phyloP scores from a whole-genome alignment of 148 eudicot species.

The Salicornia ramosissima region DNA sequence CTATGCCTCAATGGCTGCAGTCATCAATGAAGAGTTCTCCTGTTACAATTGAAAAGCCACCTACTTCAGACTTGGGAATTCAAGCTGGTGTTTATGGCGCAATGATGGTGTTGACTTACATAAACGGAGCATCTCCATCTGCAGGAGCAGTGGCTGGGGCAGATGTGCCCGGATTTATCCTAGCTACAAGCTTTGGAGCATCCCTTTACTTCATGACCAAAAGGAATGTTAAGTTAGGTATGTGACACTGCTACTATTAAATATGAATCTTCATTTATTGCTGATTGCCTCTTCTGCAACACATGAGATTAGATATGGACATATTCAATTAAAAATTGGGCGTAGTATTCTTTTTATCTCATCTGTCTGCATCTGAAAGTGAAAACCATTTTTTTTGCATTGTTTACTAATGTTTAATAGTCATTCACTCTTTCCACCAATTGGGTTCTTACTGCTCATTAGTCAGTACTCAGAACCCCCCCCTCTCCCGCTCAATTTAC shows the following conservation, averaged over 20 bases:
- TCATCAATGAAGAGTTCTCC: conserved; percentile 49
- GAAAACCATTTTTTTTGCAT: neutral
- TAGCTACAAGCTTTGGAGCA: conserved; percentile 93
- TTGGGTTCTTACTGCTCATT: neutral
- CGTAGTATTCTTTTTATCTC: too few relatives aligned
- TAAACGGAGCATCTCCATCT: conserved; percentile 65
- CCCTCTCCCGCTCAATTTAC: too few relatives aligned
- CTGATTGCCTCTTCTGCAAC: neutral
- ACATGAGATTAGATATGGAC: neutral
- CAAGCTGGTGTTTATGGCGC: conserved; percentile 99
- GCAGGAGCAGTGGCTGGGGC: conserved; percentile 58
- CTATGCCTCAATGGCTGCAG: conserved; percentile 87
- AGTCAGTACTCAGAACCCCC: too few relatives aligned
- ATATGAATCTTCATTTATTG: neutral
- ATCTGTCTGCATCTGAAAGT: neutral
- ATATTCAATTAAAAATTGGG: too few relatives aligned
- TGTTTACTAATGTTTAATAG: neutral
- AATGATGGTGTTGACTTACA: conserved; percentile 71
- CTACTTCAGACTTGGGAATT: conserved; percentile 59
- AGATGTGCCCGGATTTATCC: conserved; percentile 88
- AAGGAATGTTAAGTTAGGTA: conserved; percentile 84
- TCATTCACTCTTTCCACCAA: too few relatives aligned
- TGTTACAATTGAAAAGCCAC: conserved; percentile 60
- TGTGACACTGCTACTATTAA: conserved; percentile 21
- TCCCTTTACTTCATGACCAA: conserved; percentile 91